These are phyloP conservation scores for Mucor ambiguus DNA, from an alignment of 371 early-diverging fungal genomes.

Conservation along the genomic window DNA sequence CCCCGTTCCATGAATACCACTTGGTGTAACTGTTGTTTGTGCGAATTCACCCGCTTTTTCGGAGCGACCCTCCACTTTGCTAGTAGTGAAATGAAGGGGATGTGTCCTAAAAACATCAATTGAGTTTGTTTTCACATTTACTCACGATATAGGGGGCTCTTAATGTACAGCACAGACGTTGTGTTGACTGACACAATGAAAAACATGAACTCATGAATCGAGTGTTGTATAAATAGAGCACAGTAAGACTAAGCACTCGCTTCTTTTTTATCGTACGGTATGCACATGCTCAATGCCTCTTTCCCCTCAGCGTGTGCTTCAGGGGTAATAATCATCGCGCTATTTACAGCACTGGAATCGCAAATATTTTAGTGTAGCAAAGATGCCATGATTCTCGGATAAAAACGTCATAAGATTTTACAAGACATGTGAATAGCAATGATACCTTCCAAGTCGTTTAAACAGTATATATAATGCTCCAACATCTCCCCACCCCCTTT, in stretches of 20 bases:
- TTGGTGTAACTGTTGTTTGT: constrained; percentile 9
- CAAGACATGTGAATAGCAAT: constrained; percentile 13
- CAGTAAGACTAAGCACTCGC: neutral
- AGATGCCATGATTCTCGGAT: constrained; percentile 10
- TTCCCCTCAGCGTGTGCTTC: neutral
- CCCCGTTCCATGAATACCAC: neutral
- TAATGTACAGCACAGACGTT: constrained; percentile 3
- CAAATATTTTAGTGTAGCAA: neutral
- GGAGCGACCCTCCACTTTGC: constrained; percentile 2
- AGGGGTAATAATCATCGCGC: neutral
- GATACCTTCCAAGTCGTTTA: neutral
- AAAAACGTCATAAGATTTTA: constrained; percentile 12
- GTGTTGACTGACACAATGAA: neutral
- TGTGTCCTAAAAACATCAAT: neutral
- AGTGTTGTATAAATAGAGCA: neutral
- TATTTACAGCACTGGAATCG: neutral
- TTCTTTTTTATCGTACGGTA: neutral
- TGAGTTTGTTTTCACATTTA: neutral
- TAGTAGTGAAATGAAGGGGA: neutral
- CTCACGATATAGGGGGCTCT: neutral
- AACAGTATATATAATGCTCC: neutral
- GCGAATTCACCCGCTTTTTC: constrained; percentile 19
- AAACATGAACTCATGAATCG: neutral
- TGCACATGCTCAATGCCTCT: neutral
- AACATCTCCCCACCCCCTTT: neutral